These are phyloP conservation scores for Malus domestica DNA, from an alignment of 306 rosid genomes.

Conservation along the genomic window ASM211411v1 NC_041798.1:3279501-3280000, in stretches of 20 bases:
- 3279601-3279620: not conserved
- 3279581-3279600: not conserved
- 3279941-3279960: conserved; percentile 36
- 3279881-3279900: conserved; percentile 20
- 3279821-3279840: not conserved
- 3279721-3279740: not conserved
- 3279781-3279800: not conserved
- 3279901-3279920: conserved; percentile 39
- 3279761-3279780: not conserved
- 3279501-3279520: not conserved
- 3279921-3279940: conserved; percentile 42
- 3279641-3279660: not conserved
- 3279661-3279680: not conserved
- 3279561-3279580: not conserved
- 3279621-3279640: not conserved
- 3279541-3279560: not conserved
- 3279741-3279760: not conserved
- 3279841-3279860: not conserved
- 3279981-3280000: conserved; percentile 40
- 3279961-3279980: conserved; percentile 30
- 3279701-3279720: not conserved
- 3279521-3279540: not conserved
- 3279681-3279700: not conserved
- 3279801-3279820: not conserved
- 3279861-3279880: conserved; percentile 16